Base-by-base conservation (phyloP, 352 stramenopile species). In the Globisporangium parvum region DNA sequence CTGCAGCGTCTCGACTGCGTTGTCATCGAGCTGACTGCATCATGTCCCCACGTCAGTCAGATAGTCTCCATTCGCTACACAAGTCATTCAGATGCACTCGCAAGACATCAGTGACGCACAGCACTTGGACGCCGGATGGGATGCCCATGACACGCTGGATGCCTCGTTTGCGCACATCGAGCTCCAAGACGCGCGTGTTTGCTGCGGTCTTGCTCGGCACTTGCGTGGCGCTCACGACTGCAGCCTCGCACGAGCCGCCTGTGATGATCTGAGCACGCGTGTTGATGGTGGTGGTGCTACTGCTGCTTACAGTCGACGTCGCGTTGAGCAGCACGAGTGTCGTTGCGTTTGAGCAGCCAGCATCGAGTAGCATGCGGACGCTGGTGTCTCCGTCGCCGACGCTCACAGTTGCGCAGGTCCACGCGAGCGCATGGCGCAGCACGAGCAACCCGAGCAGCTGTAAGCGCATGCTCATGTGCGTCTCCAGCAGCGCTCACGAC, bases 141-240 rank as follows among this genome's bases (percentile, higher is more conserved):
- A 80, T 39, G 48, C 55, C 74, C 56, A 71, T 35, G 24, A 80
- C 61, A 21, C 47, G 50, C 10, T 63, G 52, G 21, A 77, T 70
- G 23, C 59, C 40, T 37, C 55, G 73, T 10, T 47, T 60, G 9
- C 51, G 64, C 39, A 72, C 54, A 39, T 75, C 61, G 47, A 80
- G 47, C 49, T 56, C 31, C 49, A 58, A 37, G 11, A 18, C 45
- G 42, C 52, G 44, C 47, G 51, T 60, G 6, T 52, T 28, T 8
- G 14, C 55, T 17, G 53, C 12, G 15, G 66, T 60, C 26, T 44
- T 12, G 12, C 31, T 37, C 8, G 31, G 10, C 31, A 37, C 31
- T 37, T 37, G 31, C 8, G 31, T 14, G 31, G 31, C 31, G 31
- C 31, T 48, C 18, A 80, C 63, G 6, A 71, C 54, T 55, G 63